Conservation (phyloP, 257 asterid genomes). For the Rubia yunnanensis region DNA sequence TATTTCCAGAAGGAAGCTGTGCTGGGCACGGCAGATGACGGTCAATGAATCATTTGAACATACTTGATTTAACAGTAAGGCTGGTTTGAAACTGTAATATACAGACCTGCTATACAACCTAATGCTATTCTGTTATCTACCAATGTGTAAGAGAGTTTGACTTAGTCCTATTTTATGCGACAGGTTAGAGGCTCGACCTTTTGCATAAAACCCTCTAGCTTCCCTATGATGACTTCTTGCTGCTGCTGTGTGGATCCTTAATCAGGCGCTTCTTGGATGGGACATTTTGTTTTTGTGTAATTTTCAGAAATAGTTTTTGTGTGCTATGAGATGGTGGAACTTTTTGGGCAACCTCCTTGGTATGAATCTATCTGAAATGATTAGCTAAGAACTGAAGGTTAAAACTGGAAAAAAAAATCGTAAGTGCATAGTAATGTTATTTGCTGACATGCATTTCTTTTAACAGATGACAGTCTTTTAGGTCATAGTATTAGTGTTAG, state of each 20-base stretch:
- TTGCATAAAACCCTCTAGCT: conserved; percentile 11
- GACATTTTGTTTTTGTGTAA: neutral
- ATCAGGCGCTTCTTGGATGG: conserved; percentile 1
- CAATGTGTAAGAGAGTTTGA: neutral
- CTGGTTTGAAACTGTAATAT: neutral
- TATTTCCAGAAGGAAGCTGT: conserved; percentile 21
- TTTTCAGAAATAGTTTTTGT: neutral
- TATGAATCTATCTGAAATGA: conserved; percentile 11
- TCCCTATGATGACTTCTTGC: neutral
- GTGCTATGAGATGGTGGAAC: neutral
- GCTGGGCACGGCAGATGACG: conserved; percentile 20
- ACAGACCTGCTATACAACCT: too few species aligned
- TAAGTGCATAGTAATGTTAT: neutral
- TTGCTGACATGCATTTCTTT: neutral
- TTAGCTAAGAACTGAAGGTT: neutral
- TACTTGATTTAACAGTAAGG: conserved; percentile 15
- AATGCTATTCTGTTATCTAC: neutral
- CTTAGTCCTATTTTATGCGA: neutral
- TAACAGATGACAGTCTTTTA: neutral
- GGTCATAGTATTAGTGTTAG: neutral
- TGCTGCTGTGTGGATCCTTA: conserved; percentile 4
- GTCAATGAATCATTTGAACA: conserved; percentile 13
- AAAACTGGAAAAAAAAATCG: neutral
- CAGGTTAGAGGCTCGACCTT: conserved; percentile 17
- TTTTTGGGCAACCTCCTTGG: conserved; percentile 13